Conservation (phyloP, 1,139 yeast genomes). For the Magnusiomyces ingens region DNA sequence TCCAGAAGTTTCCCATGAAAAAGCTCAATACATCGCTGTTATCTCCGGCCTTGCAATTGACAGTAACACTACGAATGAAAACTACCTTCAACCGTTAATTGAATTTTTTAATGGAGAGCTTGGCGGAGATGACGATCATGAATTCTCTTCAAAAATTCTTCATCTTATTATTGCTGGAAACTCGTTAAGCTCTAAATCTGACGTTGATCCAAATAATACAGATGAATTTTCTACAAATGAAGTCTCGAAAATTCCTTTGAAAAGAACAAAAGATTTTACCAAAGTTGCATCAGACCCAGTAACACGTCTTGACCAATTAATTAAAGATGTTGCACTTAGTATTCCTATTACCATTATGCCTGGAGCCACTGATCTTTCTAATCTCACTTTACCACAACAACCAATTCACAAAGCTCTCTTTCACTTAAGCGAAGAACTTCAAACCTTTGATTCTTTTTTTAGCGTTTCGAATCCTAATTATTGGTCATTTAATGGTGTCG, state of each 20-base stretch:
- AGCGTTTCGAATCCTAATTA: constrained; percentile 72
- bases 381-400: constrained; percentile 80
- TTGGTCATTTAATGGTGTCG: constrained; percentile 49
- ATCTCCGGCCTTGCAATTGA: constrained; percentile 67
- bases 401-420: constrained; percentile 75
- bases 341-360: constrained; percentile 77
- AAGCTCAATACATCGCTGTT: constrained; percentile 45
- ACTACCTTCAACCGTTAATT: constrained; percentile 52
- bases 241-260: too few species aligned
- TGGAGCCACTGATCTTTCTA: constrained; percentile 79
- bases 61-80: constrained; percentile 39
- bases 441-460: constrained; percentile 33
- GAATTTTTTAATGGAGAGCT: constrained; percentile 71
- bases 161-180: constrained; percentile 71
- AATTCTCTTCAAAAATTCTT: constrained; percentile 37
- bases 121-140: constrained; percentile 35
- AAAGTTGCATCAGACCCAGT: neutral
- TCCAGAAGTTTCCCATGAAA: constrained; percentile 10
- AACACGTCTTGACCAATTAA: constrained; percentile 46
- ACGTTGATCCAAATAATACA: constrained; percentile 24
- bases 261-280: neutral
- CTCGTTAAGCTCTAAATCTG: constrained; percentile 38
- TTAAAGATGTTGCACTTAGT: constrained; percentile 51
- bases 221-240: too few species aligned
- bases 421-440: constrained; percentile 32